Conservation (phyloP, 768 basidiomycete species). For the Boletus rubescentipes region DNA sequence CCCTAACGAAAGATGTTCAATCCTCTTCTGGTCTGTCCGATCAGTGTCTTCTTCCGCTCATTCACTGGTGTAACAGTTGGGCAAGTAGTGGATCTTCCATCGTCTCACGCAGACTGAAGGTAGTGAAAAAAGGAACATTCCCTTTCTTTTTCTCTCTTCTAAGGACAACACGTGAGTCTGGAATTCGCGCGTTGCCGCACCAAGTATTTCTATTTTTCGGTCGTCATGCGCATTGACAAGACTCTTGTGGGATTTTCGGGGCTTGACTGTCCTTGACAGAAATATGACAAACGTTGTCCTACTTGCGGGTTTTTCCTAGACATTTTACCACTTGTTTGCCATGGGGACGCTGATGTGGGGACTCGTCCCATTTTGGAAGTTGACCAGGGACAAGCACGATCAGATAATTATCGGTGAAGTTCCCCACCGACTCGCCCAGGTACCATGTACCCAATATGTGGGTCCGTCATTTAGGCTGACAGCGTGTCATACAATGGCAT, state of each 20-base stretch:
- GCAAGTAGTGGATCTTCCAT: constrained; percentile 9
- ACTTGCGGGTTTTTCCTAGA: neutral
- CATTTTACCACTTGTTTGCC: neutral
- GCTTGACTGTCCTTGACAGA: neutral
- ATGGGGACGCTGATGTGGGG: too few relatives aligned
- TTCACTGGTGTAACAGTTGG: neutral
- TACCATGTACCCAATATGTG: constrained; percentile 9
- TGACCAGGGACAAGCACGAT: constrained; percentile 13
- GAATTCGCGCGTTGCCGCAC: neutral
- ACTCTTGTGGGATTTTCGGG: neutral
- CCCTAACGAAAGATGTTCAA: neutral
- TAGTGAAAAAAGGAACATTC: neutral
- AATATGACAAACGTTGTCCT: neutral
- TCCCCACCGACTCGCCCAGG: constrained; percentile 6
- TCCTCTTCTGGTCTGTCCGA: neutral
- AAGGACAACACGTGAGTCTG: neutral
- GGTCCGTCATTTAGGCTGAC: constrained; percentile 1
- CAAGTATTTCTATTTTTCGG: neutral
- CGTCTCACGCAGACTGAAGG: neutral
- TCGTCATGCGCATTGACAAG: neutral
- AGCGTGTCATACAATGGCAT: neutral
- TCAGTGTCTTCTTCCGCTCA: neutral
- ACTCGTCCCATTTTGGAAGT: neutral
- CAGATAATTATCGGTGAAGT: constrained; percentile 3
- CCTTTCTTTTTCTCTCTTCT: neutral